Evolutionary conservation across 768 basidiomycete species (phyloP), one percentile per base, ranked within the genome.

Genomic region (Termitomyces sp.): DNA sequence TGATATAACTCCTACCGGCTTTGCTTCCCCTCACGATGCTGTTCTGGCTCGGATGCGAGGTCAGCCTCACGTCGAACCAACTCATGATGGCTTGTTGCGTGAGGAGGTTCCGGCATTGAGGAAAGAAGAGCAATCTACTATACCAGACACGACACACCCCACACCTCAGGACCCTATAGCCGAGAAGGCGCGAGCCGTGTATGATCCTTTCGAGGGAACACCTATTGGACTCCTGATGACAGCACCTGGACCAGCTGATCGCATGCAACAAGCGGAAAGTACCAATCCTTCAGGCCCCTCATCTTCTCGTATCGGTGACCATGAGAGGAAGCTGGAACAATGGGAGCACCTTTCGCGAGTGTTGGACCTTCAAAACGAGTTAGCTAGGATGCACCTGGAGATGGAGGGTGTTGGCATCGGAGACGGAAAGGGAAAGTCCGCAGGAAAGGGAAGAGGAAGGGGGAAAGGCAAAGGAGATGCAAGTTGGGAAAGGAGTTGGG

Each of bases 261-360:
- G 29, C 45, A 20, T 60, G 55, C 31, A 45, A 31, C 59, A 50
- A 44, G 20, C 22, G 29, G 65, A 66, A 39, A 44, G 3, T 36
- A 59, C 51, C 22, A 26, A 18, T n/a, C 41, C 18, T n/a, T 3
- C 56, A 10, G 36, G 49, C 9, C 33, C 49, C 20, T 31, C 55
- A 3, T 36, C 57, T 28, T 48, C 49, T 20, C 54, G 56, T 16
- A 60, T 53, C 24, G 63, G 61, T 39, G 64, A 64, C 13, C 60
- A 56, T 54, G 54, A 45, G 18, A 72, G 71, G 48, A 78, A 79
- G 60, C 81, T 80, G 51, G 81, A 79, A 54, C 68, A 88, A 50
- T 92, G 90, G 90, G 65, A 78, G 0, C 84, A 86, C 60, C 78
- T 92, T 16, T 82, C 82, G 20, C 78, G 77, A 45, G 85, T 92